Evolutionary conservation across 306 rosid genomes (phyloP).

Genomic region (Cicer arietinum): DNA sequence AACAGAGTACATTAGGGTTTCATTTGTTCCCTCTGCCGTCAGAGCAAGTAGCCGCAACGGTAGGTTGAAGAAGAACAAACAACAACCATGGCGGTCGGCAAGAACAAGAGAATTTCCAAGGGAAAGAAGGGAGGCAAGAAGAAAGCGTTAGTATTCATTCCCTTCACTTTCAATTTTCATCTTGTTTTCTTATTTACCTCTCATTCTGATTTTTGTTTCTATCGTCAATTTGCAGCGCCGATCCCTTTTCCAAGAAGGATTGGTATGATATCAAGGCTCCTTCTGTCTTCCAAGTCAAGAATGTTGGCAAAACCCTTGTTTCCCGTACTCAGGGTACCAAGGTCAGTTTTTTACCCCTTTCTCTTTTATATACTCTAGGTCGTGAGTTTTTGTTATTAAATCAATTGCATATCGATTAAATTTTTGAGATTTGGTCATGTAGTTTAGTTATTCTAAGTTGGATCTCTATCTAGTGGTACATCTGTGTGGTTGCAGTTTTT

Average conservation of each 20-base stretch:
- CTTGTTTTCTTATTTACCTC: not conserved
- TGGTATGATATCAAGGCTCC: slow-evolving; percentile 98
- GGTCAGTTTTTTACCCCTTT: slow-evolving; percentile 47
- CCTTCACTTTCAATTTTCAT: too few species aligned
- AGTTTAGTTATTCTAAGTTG: too few species aligned
- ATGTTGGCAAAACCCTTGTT: slow-evolving; percentile 91
- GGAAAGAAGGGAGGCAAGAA: slow-evolving; percentile 98
- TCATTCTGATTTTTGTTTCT: not conserved
- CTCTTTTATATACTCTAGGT: too few species aligned
- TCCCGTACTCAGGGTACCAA: slow-evolving; percentile 95
- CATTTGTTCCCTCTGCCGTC: too few species aligned
- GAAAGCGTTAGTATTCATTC: slow-evolving; percentile 67
- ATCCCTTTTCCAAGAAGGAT: slow-evolving; percentile 97
- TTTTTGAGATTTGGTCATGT: not conserved
- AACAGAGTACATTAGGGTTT: too few species aligned
- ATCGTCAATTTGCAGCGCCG: slow-evolving; percentile 54
- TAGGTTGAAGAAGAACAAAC: too few species aligned
- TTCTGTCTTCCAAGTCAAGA: slow-evolving; percentile 65
- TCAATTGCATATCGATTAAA: too few species aligned
- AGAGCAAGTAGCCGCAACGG: too few species aligned
- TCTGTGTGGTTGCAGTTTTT: too few species aligned
- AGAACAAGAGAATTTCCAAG: slow-evolving; percentile 93
- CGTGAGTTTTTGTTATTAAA: too few species aligned
- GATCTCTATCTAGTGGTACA: not conserved
- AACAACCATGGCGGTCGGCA: slow-evolving; percentile 79